Base-by-base conservation (phyloP, 2,329 filamentous ascomycete genomes). In the Fusarium compactum region DNA sequence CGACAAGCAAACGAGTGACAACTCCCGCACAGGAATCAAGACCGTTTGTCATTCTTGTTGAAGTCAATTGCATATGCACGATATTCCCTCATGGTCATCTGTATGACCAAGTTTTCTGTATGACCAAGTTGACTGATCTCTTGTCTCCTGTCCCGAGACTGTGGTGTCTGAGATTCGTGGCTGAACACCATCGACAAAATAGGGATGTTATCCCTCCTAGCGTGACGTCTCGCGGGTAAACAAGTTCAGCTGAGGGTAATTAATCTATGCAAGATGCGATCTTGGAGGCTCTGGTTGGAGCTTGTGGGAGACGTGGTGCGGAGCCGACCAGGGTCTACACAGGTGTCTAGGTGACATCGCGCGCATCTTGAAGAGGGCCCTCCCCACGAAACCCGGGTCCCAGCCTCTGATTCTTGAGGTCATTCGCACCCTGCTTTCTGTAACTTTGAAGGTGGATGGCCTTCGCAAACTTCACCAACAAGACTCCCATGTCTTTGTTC, bases 261-360 rank as follows among this genome's bases (percentile, higher is more conserved):
- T 64, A 63, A 57, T 40, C 22, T 53, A 62, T 69, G 64, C 64
- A 69, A 69, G 69, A 71, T 71, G 53, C 60, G 64, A 71, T 71
- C 55, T 63, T 50, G 55, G 64, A 71, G 64, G 60, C 47, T 64
- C 65, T 54, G 58, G 56, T 69, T 69, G 69, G 69, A 71, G 68
- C 68, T 71, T 71, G 72, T 74, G 72, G 70, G 56, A 74, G 72
- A 71, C 66, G 59, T 65, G 43, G 50, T 63, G 56, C 63, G 69
- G 69, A 67, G 65, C 69, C 58, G 47, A 55, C 72, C 72, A 75
- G 72, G 72, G 72, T 75, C 24, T 56, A 55, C 41, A 57, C 62
- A 72, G 69, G 70, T 72, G 69, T 56, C 63, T 40, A 43, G 66
- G 72, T 74, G 48, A 74, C 72, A 74, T 74, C 72, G 72, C 52